Percentiles rank a stretch among this genome's conserved stretches.
These are phyloP conservation scores for Elsinoe batatas DNA, from an alignment of 2,329 filamentous ascomycete genomes.

Conservation along the genomic window DNA sequence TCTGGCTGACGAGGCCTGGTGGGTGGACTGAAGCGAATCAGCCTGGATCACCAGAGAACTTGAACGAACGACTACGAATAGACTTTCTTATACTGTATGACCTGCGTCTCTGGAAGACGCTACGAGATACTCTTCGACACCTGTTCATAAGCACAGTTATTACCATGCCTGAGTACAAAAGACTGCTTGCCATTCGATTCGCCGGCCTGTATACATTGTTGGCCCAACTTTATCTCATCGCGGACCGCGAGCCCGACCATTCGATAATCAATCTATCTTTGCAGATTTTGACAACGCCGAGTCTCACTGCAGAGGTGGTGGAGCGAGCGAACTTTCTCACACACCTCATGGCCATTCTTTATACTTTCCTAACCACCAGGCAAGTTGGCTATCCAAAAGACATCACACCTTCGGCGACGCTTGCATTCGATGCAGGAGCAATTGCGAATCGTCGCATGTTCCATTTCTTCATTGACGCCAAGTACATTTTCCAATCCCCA, in stretches of 20 bases:
- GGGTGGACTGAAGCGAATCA: slow-evolving; percentile 43
- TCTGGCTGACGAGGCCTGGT: slow-evolving; percentile 77
- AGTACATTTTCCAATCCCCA: slow-evolving; percentile 78
- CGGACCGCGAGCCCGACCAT: slow-evolving; percentile 91
- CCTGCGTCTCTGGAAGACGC: slow-evolving; percentile 90
- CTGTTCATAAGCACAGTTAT: slow-evolving; percentile 96
- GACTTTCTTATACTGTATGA: slow-evolving; percentile 96
- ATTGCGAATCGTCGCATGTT: slow-evolving; percentile 94
- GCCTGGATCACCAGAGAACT: slow-evolving; percentile 65
- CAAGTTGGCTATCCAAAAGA: slow-evolving; percentile 93
- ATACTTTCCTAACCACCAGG: slow-evolving; percentile 90
- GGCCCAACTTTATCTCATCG: slow-evolving; percentile 89
- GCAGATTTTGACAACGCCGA: slow-evolving; percentile 92
- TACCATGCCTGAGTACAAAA: slow-evolving; percentile 90
- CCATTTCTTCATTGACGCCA: slow-evolving; percentile 92
- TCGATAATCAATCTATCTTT: slow-evolving; percentile 96
- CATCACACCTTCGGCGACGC: slow-evolving; percentile 71
- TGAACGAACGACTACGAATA: slow-evolving; percentile 78
- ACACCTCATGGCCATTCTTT: slow-evolving; percentile 88
- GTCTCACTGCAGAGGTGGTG: slow-evolving; percentile 91
- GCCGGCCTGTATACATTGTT: slow-evolving; percentile 88
- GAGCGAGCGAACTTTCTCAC: slow-evolving; percentile 93
- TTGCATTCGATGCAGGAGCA: slow-evolving; percentile 88
- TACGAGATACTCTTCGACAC: slow-evolving; percentile 79
- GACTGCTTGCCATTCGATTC: slow-evolving; percentile 83